A percentile compares a stretch with the other conserved stretches of the same genome.
Evolutionary conservation across 2,329 filamentous ascomycete species (phyloP).

Genomic region (Hypoxylon sp.): DNA sequence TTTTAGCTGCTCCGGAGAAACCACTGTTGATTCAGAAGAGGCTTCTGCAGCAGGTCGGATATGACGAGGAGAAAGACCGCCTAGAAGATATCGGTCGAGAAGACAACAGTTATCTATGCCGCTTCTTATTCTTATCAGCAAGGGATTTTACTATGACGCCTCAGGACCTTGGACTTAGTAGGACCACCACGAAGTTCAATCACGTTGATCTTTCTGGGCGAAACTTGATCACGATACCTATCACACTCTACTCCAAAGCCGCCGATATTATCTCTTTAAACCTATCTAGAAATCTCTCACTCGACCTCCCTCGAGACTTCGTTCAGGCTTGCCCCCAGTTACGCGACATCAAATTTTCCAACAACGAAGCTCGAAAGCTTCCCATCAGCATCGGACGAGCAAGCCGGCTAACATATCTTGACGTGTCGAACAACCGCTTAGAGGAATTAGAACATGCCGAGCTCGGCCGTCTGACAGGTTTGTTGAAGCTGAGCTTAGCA

Average conservation of each 20-base stretch:
- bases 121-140: conserved; percentile 93
- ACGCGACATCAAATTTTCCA: conserved; percentile 94
- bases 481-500: conserved; percentile 91
- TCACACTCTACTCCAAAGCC: conserved; percentile 91
- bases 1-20: conserved; percentile 82
- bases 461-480: conserved; percentile 78
- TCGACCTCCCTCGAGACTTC: conserved; percentile 96
- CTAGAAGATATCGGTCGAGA: conserved; percentile 95
- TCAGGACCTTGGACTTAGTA: conserved; percentile 85
- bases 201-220: conserved; percentile 92
- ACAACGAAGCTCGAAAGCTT: conserved; percentile 90
- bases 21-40: conserved; percentile 93
- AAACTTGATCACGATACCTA: conserved; percentile 95
- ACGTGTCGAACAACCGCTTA: conserved; percentile 94
- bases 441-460: conserved; percentile 90
- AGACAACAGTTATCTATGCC: conserved; percentile 96
- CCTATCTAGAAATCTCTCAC: conserved; percentile 89
- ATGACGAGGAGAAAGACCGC: conserved; percentile 85
- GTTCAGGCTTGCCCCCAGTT: conserved; percentile 93
- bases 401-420: conserved; percentile 85
- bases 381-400: conserved; percentile 88
- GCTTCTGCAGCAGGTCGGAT: conserved; percentile 91
- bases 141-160: conserved; percentile 82
- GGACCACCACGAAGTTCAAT: conserved; percentile 89
- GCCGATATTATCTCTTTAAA: conserved; percentile 95